phyloP scores from a whole-genome alignment of 495 filamentous ascomycete genomes.

The Neurospora cerealis region DNA sequence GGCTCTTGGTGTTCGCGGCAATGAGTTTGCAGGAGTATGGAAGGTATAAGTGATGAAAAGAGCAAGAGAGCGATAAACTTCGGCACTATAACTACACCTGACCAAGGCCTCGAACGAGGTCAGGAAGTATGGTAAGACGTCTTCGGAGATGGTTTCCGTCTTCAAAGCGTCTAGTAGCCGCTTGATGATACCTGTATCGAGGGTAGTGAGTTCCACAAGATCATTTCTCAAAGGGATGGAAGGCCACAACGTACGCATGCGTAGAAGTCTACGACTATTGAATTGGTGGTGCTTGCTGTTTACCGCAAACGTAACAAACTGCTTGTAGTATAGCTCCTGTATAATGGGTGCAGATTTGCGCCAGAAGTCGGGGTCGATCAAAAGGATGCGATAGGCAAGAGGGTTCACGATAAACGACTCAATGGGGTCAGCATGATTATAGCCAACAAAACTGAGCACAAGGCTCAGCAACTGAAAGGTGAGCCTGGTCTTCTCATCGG shows the following conservation, averaged over 20 bases:
- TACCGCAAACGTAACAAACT: slow-evolving; percentile 75
- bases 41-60: slow-evolving; percentile 89
- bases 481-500: slow-evolving; percentile 52
- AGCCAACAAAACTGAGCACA: slow-evolving; percentile 80
- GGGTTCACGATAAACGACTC: slow-evolving; percentile 93
- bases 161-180: slow-evolving; percentile 84
- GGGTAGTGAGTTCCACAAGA: slow-evolving; percentile 10
- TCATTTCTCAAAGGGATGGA: background rate
- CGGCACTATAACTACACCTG: slow-evolving; percentile 65
- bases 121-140: slow-evolving; percentile 64
- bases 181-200: slow-evolving; percentile 66
- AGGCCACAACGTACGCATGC: slow-evolving; percentile 67
- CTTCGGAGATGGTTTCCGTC: slow-evolving; percentile 60
- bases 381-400: slow-evolving; percentile 78
- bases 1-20: slow-evolving; percentile 43
- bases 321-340: slow-evolving; percentile 81
- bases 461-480: slow-evolving; percentile 61
- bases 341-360: slow-evolving; percentile 60
- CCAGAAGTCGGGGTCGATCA: slow-evolving; percentile 92
- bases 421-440: slow-evolving; percentile 61
- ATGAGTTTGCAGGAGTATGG: slow-evolving; percentile 49
- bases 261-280: slow-evolving; percentile 70
- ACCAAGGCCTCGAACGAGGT: slow-evolving; percentile 67
- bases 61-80: slow-evolving; percentile 76
- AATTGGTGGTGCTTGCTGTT: slow-evolving; percentile 86